Conservation (phyloP, 192 early-diverging fungal genomes). For the Glomus cerebriforme region DNA sequence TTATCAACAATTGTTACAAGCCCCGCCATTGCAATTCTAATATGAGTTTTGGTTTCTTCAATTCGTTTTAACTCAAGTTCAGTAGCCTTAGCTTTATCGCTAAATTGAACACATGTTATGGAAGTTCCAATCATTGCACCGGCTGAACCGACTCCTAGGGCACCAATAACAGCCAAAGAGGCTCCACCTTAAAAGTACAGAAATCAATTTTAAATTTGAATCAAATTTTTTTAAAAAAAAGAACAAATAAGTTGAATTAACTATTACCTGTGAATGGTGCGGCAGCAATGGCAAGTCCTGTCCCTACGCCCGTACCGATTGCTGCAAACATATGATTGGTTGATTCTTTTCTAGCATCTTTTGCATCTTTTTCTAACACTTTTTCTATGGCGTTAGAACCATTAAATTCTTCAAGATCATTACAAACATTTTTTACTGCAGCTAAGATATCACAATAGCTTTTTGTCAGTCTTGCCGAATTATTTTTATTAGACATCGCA, state of each 20-base stretch:
- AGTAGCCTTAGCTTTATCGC: slow-evolving; percentile 2
- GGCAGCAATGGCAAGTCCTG: slow-evolving; percentile 4
- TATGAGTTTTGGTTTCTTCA: background rate
- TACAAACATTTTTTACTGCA: slow-evolving; percentile 3
- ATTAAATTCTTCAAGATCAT: background rate
- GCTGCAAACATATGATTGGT: background rate
- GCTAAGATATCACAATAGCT: slow-evolving; percentile 1
- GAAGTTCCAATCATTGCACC: slow-evolving; percentile 25
- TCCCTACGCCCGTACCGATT: slow-evolving; percentile 4
- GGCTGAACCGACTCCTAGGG: slow-evolving; percentile 1
- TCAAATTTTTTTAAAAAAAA: no score
- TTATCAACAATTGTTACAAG: background rate
- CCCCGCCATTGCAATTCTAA: background rate
- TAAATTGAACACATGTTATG: background rate
- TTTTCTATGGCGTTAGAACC: background rate
- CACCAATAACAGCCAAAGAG: slow-evolving; percentile 12
- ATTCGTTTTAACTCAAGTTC: slow-evolving; percentile 15
- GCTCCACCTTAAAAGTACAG: background rate
- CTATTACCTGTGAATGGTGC: slow-evolving; percentile 11
- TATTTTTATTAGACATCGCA: background rate
- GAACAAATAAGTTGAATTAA: no score
- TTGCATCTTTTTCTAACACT: background rate
- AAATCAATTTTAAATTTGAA: no score
- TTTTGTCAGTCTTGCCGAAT: background rate
- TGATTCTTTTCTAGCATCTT: slow-evolving; percentile 1